phyloP scores from a whole-genome alignment of 2,329 filamentous ascomycete genomes.

The Sclerotinia glacialis region DNA sequence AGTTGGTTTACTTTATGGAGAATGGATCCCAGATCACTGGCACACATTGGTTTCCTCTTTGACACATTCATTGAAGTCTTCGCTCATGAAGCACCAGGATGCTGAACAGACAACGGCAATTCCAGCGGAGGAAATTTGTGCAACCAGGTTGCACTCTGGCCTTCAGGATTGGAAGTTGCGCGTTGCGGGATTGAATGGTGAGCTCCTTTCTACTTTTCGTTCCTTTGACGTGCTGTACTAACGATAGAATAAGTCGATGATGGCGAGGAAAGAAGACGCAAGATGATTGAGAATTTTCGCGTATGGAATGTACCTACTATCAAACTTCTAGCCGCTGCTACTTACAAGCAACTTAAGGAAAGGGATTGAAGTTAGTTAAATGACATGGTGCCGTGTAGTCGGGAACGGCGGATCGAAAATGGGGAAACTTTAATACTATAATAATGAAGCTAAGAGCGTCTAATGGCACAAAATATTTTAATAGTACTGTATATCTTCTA shows the following conservation, averaged over 20 bases:
- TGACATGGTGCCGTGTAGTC: not conserved
- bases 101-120: no score
- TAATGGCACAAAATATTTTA: not conserved
- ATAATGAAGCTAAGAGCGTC: no score
- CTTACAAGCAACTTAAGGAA: not conserved
- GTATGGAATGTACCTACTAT: not conserved
- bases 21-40: not conserved
- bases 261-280: not conserved
- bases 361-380: not conserved
- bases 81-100: not conserved
- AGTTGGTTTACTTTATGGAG: not conserved
- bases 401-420: not conserved
- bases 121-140: not conserved
- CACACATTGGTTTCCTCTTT: not conserved
- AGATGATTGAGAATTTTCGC: not conserved
- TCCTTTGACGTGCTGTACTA: not conserved
- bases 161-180: not conserved
- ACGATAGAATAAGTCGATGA: not conserved
- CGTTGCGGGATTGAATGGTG: not conserved
- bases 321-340: not conserved
- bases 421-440: not conserved
- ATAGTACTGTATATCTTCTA: not conserved
- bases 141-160: not conserved
- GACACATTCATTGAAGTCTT: not conserved
- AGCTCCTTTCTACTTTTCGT: not conserved